phyloP scores from a whole-genome alignment of 2,329 filamentous ascomycete species.

The Rhexocercosporidium sp. region DNA sequence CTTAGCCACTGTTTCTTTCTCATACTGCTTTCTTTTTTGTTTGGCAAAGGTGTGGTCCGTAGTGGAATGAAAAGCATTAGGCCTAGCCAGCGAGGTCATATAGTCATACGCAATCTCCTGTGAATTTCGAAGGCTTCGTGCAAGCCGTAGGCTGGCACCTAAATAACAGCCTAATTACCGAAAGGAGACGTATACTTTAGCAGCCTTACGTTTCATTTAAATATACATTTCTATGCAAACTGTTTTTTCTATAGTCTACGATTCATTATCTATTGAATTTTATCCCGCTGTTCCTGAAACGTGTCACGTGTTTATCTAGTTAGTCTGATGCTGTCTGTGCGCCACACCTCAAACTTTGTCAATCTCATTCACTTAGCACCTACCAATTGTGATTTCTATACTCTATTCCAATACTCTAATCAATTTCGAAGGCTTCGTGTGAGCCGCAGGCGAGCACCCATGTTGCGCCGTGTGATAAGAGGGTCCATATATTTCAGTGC shows the following conservation, averaged over 20 bases:
- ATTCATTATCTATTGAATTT: neutral
- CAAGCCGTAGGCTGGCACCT: too few species aligned
- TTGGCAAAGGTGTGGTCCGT: too few species aligned
- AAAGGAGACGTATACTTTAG: conserved; percentile 1
- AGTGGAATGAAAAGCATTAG: too few species aligned
- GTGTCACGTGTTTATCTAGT: neutral
- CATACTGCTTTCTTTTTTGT: too few species aligned
- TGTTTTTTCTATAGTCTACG: neutral
- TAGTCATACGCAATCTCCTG: too few species aligned
- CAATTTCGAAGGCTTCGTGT: too few species aligned
- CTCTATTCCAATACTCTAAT: neutral
- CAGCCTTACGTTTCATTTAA: neutral
- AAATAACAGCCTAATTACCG: neutral
- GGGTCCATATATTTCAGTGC: too few species aligned
- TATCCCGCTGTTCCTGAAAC: neutral
- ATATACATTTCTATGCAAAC: neutral
- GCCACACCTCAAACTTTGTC: neutral
- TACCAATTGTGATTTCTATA: neutral
- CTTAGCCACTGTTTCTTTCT: too few species aligned
- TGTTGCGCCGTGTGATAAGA: too few species aligned
- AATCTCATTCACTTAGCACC: neutral
- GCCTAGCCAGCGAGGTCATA: too few species aligned
- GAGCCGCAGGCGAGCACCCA: too few species aligned
- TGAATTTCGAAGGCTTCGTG: too few species aligned
- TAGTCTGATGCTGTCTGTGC: neutral